A percentile compares a stretch with the other conserved stretches of the same genome.
Conservation (phyloP, 306 rosid genomes). For the Quillaja saponaria region DNA sequence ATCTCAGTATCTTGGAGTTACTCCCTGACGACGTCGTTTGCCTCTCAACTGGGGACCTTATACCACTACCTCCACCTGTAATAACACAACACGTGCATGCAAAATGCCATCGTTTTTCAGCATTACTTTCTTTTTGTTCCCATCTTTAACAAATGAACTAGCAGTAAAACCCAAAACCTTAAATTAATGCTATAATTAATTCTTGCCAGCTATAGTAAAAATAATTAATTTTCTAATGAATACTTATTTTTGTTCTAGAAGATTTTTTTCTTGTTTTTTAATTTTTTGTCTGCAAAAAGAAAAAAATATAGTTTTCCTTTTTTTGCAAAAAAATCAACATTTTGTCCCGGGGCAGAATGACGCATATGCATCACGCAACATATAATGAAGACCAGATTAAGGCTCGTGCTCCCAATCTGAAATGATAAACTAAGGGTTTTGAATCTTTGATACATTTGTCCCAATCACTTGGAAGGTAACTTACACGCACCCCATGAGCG, state of each 20-base stretch:
- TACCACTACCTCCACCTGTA: not conserved
- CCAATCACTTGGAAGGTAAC: slow-evolving; percentile 47
- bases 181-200: too few species aligned
- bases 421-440: not conserved
- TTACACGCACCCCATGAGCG: slow-evolving; percentile 48
- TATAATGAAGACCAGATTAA: slow-evolving; percentile 1
- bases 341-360: not conserved
- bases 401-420: too few species aligned
- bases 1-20: slow-evolving; percentile 71
- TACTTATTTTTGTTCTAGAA: too few species aligned
- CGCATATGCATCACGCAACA: slow-evolving; percentile 12
- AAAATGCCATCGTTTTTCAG: too few species aligned
- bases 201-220: too few species aligned
- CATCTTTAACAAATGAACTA: too few species aligned
- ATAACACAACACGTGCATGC: slow-evolving; percentile 48
- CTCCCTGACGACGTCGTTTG: slow-evolving; percentile 52
- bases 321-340: not conserved
- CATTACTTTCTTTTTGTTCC: too few species aligned
- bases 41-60: slow-evolving; percentile 41
- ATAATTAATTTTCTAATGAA: too few species aligned
- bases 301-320: too few species aligned
- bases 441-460: slow-evolving; percentile 52
- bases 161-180: too few species aligned
- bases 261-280: too few species aligned
- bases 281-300: too few species aligned